A percentile compares a stretch with the other conserved stretches of the same genome.
phyloP scores from a whole-genome alignment of 2,329 filamentous ascomycete genomes.

The Moelleriella libera region DNA sequence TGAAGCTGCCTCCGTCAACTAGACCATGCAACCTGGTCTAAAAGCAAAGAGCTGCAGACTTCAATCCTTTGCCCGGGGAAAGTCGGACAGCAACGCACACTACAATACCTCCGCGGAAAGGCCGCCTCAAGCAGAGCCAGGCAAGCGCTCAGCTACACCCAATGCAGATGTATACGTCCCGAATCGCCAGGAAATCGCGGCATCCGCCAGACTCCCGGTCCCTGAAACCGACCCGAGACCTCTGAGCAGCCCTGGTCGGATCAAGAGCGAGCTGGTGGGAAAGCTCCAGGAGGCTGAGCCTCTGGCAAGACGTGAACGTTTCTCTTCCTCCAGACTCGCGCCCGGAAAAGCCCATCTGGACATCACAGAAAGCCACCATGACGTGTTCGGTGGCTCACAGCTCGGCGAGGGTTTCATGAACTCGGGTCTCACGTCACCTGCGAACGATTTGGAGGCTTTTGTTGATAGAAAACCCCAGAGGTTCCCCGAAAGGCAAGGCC shows the following conservation, averaged over 20 bases:
- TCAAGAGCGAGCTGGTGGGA: background rate
- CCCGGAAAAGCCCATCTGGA: background rate
- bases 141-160: slow-evolving; percentile 9
- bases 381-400: slow-evolving; percentile 23
- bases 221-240: no score
- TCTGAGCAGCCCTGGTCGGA: no score
- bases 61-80: slow-evolving; percentile 15
- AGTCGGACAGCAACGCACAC: slow-evolving; percentile 10
- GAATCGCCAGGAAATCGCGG: slow-evolving; percentile 15
- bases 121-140: slow-evolving; percentile 5
- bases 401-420: slow-evolving; percentile 24
- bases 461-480: slow-evolving; percentile 3
- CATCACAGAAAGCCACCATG: slow-evolving; percentile 4
- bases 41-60: slow-evolving; percentile 18
- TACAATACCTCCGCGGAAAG: slow-evolving; percentile 8
- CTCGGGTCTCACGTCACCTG: slow-evolving; percentile 22
- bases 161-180: slow-evolving; percentile 6
- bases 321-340: slow-evolving; percentile 8
- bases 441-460: slow-evolving; percentile 12
- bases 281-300: slow-evolving; percentile 11
- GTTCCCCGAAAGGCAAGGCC: slow-evolving; percentile 1
- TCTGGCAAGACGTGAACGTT: slow-evolving; percentile 2
- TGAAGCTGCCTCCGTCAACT: no score
- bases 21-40: slow-evolving; percentile 14
- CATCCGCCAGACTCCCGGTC: slow-evolving; percentile 16